Evolutionary conservation across 306 rosid species (phyloP).

Genomic region (Ammopiptanthus mongolicus): DNA sequence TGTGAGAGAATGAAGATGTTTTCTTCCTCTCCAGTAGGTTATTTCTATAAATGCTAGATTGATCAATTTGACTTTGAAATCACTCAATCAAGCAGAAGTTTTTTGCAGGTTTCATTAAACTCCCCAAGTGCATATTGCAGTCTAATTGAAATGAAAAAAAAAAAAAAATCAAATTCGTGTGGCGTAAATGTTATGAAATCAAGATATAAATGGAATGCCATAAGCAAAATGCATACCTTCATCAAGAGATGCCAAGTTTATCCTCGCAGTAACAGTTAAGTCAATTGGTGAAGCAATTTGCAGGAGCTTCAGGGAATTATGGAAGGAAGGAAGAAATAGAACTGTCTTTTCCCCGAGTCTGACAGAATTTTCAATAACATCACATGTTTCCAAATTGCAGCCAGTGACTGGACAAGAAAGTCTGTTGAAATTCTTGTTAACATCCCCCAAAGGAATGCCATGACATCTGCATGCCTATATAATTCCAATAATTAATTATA

Average conservation of each 20-base stretch:
- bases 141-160: neutral
- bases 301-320: slow-evolving; percentile 34
- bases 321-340: slow-evolving; percentile 59
- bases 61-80: slow-evolving; percentile 1
- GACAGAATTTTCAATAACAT: slow-evolving; percentile 48
- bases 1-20: slow-evolving; percentile 12
- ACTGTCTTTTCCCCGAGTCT: slow-evolving; percentile 57
- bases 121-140: neutral
- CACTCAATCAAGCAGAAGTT: slow-evolving; percentile 17
- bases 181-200: slow-evolving; percentile 1
- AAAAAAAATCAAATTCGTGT: neutral
- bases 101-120: slow-evolving; percentile 10
- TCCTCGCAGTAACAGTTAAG: slow-evolving; percentile 48
- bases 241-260: slow-evolving; percentile 56
- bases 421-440: slow-evolving; percentile 20
- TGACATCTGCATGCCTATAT: slow-evolving; percentile 78
- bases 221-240: slow-evolving; percentile 50
- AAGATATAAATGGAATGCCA: slow-evolving; percentile 21
- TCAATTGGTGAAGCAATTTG: slow-evolving; percentile 47
- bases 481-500: slow-evolving; percentile 25
- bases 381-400: slow-evolving; percentile 39
- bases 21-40: slow-evolving; percentile 7
- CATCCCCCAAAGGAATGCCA: slow-evolving; percentile 49
- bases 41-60: neutral
- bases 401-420: slow-evolving; percentile 57